Base-by-base conservation (phyloP, 2,329 filamentous ascomycete genomes). In the Colletotrichum truncatum region DNA sequence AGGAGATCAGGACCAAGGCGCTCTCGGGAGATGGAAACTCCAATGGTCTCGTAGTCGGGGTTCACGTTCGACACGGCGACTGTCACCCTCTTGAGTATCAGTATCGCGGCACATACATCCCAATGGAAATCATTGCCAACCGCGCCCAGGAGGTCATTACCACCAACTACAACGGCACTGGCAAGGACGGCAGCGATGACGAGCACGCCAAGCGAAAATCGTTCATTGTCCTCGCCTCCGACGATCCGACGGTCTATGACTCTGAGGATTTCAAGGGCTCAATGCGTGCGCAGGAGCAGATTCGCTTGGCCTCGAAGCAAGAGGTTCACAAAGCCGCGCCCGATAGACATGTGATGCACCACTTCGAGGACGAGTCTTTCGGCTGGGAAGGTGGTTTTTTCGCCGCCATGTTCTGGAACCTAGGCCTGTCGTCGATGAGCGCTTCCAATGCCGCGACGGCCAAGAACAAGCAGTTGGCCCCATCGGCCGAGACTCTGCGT, bases 311-410 rank as follows among this genome's bases (percentile, higher is more conserved):
- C 8, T 89, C 87, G 53, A 92, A 92, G 73, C 75, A 81, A 26
- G 77, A 80, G 21, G 75, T 80, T 34, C 72, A 81, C 71, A 76
- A 76, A 68, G 78, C 73, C 63, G 77, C 75, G 43, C 74, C 77
- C 3, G 78, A 87, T 66, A 78, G 78, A 23, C 78, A 80, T 10
- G 80, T 85, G 6, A 87, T 91, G 73, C 84, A 85, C 69, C 87
- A 86, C 70, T 93, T 92, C 74, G 85, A 92, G 34, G 92, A 94
- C 64, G 90, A 94, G 73, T 87, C 89, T 2, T 89, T 93, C 39
- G 93, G 93, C 28, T 97, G 93, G 93, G 93, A 97, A 75, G 93
- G 93, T 16, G 93, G 93, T 1, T 97, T 97, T 81, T 97, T 91
- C 77, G 85, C 87, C 12, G 86, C 88, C 71, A 90, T 96, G 78